Conservation (phyloP, 805 yeast species). For the Hanseniaspora vineae region DNA sequence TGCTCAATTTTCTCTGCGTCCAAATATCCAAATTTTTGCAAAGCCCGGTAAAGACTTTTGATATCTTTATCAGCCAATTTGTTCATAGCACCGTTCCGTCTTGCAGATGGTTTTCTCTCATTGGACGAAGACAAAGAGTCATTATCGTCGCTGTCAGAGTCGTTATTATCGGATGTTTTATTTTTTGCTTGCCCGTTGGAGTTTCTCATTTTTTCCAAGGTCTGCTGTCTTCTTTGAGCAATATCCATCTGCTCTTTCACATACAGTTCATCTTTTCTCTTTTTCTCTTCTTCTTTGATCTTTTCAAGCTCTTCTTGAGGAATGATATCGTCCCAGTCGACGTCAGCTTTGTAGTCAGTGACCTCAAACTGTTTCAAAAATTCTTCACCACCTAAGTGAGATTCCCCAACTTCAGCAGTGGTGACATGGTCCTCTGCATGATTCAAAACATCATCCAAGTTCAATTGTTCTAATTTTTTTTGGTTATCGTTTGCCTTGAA, state of each 20-base stretch:
- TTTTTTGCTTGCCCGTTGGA: constrained; percentile 18
- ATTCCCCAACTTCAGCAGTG: constrained; percentile 91
- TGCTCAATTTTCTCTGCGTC: constrained; percentile 59
- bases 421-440: constrained; percentile 97
- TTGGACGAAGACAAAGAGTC: constrained; percentile 26
- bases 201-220: constrained; percentile 44
- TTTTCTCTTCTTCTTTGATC: constrained; percentile 84
- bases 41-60: constrained; percentile 72
- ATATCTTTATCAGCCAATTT: constrained; percentile 74
- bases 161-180: constrained; percentile 29
- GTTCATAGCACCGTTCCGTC: constrained; percentile 31
- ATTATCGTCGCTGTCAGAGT: constrained; percentile 27
- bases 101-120: constrained; percentile 12
- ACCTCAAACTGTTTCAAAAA: constrained; percentile 94
- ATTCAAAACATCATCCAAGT: constrained; percentile 86
- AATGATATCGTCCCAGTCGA: constrained; percentile 97
- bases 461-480: constrained; percentile 87
- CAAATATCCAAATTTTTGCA: constrained; percentile 72
- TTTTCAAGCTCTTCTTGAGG: constrained; percentile 87
- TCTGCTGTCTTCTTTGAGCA: constrained; percentile 69
- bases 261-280: constrained; percentile 72
- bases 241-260: constrained; percentile 82
- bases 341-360: constrained; percentile 95
- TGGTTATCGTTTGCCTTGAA: constrained; percentile 92
- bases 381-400: constrained; percentile 97